Conservation (phyloP, 192 early-diverging fungal genomes). For the Backusella parvicylindrica region DNA sequence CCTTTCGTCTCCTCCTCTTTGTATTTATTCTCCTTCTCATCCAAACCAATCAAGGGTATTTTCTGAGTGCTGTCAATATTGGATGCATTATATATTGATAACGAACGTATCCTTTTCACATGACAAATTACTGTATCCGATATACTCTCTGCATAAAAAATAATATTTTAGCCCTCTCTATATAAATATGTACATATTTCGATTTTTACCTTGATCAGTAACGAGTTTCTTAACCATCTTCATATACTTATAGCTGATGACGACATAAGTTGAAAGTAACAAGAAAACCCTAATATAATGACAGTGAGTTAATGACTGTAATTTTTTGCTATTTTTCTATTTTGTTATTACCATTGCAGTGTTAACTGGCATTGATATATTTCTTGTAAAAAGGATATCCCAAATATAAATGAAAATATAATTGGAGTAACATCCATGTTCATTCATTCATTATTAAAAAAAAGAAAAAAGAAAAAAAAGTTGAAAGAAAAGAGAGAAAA, state of each 20-base stretch:
- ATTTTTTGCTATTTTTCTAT: too few relatives aligned
- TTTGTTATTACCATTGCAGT: background rate
- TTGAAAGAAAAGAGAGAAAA: background rate
- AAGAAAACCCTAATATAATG: background rate
- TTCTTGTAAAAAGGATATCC: background rate
- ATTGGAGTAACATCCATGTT: background rate
- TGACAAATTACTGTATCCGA: background rate
- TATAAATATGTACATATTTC: background rate
- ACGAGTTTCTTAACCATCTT: background rate
- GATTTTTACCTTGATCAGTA: background rate
- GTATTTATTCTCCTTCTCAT: background rate
- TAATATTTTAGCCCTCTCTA: background rate
- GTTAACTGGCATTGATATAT: background rate
- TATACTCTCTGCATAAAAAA: background rate
- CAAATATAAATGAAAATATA: background rate
- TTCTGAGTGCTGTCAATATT: background rate
- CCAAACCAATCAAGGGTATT: background rate
- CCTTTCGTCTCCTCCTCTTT: background rate
- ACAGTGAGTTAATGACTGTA: background rate
- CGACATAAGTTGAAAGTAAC: background rate
- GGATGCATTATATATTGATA: background rate
- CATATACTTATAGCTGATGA: background rate
- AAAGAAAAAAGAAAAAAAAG: background rate
- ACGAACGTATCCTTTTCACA: background rate
- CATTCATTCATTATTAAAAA: background rate